A percentile compares a stretch with the other conserved stretches of the same genome.
phyloP scores from a whole-genome alignment of 768 basidiomycete species.

The Lentinula detonsa region DNA sequence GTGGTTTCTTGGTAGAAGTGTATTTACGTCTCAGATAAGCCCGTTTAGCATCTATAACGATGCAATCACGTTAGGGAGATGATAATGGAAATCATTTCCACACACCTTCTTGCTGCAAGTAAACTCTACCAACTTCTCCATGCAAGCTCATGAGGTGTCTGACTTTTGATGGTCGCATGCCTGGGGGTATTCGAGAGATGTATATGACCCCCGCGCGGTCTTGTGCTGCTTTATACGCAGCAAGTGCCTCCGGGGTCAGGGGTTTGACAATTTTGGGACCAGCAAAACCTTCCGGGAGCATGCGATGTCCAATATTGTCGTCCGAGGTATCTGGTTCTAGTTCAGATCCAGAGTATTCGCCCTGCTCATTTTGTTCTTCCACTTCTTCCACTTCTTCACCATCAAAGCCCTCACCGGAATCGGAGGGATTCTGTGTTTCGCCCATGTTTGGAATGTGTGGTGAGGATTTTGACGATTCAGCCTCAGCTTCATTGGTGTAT shows the following conservation, averaged over 20 bases:
- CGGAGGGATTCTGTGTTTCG: not conserved
- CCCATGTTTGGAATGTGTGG: not conserved
- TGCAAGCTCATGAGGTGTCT: constrained; percentile 87
- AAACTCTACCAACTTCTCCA: constrained; percentile 89
- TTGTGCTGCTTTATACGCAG: constrained; percentile 67
- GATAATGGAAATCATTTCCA: not conserved
- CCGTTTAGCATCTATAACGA: constrained; percentile 66
- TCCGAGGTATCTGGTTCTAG: constrained; percentile 8
- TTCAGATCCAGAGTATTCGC: constrained; percentile 16
- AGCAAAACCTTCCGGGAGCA: constrained; percentile 54
- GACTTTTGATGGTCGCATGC: constrained; percentile 95
- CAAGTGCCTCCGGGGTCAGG: constrained; percentile 68
- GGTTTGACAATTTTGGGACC: constrained; percentile 66
- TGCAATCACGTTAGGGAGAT: not conserved
- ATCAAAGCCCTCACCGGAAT: constrained; percentile 1
- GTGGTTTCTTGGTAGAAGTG: constrained; percentile 77
- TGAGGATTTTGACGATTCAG: not conserved
- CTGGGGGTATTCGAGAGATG: constrained; percentile 94
- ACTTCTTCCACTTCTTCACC: constrained; percentile 20
- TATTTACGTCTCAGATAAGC: constrained; percentile 79
- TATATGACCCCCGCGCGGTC: constrained; percentile 84
- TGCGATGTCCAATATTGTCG: constrained; percentile 30
- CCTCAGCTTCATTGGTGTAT: not conserved
- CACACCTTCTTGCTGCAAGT: constrained; percentile 86
- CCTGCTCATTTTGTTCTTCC: constrained; percentile 17